Conservation (phyloP, 2,329 filamentous ascomycete species). For the Chrysoporthe deuterocubensis region DNA sequence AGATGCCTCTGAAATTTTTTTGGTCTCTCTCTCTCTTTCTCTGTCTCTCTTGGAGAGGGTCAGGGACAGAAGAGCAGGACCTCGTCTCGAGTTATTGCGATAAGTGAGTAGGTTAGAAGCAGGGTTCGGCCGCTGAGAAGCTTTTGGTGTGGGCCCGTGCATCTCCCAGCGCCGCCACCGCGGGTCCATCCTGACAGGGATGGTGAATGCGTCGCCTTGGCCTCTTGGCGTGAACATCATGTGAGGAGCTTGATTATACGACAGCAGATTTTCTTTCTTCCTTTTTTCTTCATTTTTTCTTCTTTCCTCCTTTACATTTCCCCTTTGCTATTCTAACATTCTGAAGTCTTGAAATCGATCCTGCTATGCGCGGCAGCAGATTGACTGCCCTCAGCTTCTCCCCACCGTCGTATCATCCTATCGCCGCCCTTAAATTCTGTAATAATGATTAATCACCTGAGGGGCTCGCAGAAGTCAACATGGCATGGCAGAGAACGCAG, state of each 20-base stretch:
- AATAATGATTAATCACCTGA: too few species aligned
- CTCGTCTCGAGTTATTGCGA: not conserved
- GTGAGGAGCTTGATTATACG: too few species aligned
- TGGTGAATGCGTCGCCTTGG: not conserved
- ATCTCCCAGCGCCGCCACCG: too few species aligned
- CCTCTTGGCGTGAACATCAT: too few species aligned
- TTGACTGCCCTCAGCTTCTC: too few species aligned
- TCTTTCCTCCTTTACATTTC: too few species aligned
- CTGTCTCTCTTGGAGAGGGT: not conserved
- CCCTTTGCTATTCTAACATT: not conserved
- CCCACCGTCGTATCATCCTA: too few species aligned
- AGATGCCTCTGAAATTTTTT: not conserved
- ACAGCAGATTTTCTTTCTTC: too few species aligned
- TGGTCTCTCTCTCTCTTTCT: too few species aligned
- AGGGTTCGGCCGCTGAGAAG: too few species aligned
- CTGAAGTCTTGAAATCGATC: not conserved
- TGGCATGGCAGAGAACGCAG: not conserved
- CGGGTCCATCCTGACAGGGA: not conserved
- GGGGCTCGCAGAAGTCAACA: not conserved
- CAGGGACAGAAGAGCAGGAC: not conserved
- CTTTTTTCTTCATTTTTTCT: too few species aligned
- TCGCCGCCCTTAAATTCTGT: too few species aligned
- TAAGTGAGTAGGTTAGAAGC: not conserved
- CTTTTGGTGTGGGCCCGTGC: slow-evolving; percentile 11
- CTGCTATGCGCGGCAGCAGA: not conserved